A percentile compares a stretch with the other conserved stretches of the same genome.
Conservation (phyloP, 2,329 filamentous ascomycete species). For the Fusarium brachygibbosum region DNA sequence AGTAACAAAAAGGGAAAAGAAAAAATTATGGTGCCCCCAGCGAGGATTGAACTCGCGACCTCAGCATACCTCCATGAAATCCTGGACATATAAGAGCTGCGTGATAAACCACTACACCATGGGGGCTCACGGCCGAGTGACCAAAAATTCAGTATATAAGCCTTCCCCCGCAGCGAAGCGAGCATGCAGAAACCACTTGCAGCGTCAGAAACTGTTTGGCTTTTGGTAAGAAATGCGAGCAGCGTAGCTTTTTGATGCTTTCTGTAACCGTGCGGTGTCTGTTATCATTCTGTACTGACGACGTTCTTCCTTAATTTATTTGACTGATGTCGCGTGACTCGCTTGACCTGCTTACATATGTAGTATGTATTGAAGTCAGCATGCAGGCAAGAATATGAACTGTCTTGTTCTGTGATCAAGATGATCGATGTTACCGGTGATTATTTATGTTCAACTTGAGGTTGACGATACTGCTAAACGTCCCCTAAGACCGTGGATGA, state of each 20-base stretch:
- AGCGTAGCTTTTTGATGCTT: too few species aligned
- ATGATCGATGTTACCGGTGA: accelerated
- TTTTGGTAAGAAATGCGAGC: background rate
- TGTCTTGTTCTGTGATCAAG: background rate
- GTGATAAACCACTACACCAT: slow-evolving; percentile 43
- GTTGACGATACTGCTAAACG: too few species aligned
- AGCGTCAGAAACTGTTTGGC: too few species aligned
- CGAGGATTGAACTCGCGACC: slow-evolving; percentile 43
- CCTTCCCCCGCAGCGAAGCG: accelerated
- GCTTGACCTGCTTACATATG: background rate
- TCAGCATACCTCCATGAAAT: slow-evolving; percentile 39
- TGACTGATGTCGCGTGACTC: background rate
- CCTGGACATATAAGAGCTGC: slow-evolving; percentile 41
- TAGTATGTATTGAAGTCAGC: background rate
- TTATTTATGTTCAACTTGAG: background rate
- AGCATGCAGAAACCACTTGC: too few species aligned
- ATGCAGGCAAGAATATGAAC: background rate
- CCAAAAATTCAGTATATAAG: slow-evolving; percentile 6
- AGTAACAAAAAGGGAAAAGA: background rate
- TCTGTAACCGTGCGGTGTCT: background rate
- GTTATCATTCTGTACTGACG: too few species aligned
- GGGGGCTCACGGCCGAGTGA: slow-evolving; percentile 30
- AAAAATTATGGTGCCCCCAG: slow-evolving; percentile 33
- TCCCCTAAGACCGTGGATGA: background rate
- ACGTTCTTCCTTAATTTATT: background rate